phyloP scores from a whole-genome alignment of 176 grass and related monocot species.

The Oryza nivara region DNA sequence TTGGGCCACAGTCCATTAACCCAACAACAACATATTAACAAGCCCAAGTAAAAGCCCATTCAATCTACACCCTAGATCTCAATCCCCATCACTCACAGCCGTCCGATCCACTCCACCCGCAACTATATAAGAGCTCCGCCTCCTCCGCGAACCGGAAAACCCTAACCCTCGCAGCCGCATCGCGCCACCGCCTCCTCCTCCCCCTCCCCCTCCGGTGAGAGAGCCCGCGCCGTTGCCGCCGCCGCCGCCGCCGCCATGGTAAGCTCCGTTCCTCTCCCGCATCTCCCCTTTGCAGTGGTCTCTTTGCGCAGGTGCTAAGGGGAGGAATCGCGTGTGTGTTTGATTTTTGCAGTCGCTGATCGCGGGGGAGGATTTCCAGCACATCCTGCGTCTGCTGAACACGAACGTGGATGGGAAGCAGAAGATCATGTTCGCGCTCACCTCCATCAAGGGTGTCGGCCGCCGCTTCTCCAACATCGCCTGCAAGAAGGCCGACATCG shows the following conservation, averaged over 20 bases:
- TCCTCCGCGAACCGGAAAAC: not conserved
- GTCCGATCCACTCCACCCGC: slow-evolving; percentile 5
- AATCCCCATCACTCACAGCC: not conserved
- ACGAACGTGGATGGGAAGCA: slow-evolving; percentile 96
- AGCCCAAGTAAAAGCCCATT: not conserved
- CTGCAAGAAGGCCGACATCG: slow-evolving; percentile 96
- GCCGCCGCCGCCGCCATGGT: slow-evolving; percentile 35
- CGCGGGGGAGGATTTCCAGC: slow-evolving; percentile 91
- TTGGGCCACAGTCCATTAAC: not conserved
- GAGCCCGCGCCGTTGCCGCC: not conserved
- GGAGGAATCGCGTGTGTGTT: not conserved
- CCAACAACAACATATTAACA: not conserved
- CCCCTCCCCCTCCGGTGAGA: slow-evolving; percentile 3
- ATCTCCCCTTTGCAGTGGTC: not conserved
- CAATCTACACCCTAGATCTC: not conserved
- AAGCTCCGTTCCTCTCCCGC: not conserved
- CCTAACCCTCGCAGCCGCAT: slow-evolving; percentile 2
- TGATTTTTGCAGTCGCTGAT: slow-evolving; percentile 59
- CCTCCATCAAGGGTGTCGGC: slow-evolving; percentile 89
- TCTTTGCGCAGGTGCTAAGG: not conserved
- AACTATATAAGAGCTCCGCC: not conserved
- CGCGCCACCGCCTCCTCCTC: not conserved
- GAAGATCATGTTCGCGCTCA: slow-evolving; percentile 94
- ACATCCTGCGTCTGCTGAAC: slow-evolving; percentile 91
- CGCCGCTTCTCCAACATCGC: slow-evolving; percentile 91